Conservation (phyloP, 257 asterid genomes). For the Capsicum chinense region DNA sequence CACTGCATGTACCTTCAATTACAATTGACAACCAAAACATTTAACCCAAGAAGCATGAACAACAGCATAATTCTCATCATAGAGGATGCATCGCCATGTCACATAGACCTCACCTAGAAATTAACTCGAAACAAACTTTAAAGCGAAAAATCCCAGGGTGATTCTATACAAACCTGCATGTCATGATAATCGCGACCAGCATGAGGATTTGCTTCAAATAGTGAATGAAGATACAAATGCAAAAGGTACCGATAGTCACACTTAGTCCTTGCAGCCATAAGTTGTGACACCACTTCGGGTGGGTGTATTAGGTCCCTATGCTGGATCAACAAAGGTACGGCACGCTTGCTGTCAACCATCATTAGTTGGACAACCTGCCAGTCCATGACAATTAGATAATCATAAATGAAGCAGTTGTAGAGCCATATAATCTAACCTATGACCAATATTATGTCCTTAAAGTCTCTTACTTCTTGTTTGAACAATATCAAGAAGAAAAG, state of each 20-base stretch:
- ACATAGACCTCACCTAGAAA: conserved; percentile 15
- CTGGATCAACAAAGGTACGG: conserved; percentile 80
- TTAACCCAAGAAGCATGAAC: conserved; percentile 13
- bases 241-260: conserved; percentile 67
- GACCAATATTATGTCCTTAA: conserved; percentile 13
- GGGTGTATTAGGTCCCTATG: conserved; percentile 71
- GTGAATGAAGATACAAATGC: conserved; percentile 75
- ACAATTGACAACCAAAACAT: conserved; percentile 3
- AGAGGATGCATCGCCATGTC: not conserved
- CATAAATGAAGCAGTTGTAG: conserved; percentile 6
- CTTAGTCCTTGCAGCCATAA: conserved; percentile 65
- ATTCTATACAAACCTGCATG: conserved; percentile 75
- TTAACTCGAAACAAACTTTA: not conserved
- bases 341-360: conserved; percentile 88
- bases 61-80: not conserved
- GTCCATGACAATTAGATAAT: conserved; percentile 31
- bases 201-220: conserved; percentile 78
- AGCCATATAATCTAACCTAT: conserved; percentile 2
- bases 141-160: not conserved
- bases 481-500: not conserved
- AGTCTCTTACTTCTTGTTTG: conserved; percentile 11
- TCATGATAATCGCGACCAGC: conserved; percentile 96
- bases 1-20: not conserved
- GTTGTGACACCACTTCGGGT: conserved; percentile 89
- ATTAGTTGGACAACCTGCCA: conserved; percentile 92